A percentile compares a stretch with the other conserved stretches of the same genome.
phyloP scores from a whole-genome alignment of 441 rosid genomes.

The Euphorbia schlechtendalii region DNA sequence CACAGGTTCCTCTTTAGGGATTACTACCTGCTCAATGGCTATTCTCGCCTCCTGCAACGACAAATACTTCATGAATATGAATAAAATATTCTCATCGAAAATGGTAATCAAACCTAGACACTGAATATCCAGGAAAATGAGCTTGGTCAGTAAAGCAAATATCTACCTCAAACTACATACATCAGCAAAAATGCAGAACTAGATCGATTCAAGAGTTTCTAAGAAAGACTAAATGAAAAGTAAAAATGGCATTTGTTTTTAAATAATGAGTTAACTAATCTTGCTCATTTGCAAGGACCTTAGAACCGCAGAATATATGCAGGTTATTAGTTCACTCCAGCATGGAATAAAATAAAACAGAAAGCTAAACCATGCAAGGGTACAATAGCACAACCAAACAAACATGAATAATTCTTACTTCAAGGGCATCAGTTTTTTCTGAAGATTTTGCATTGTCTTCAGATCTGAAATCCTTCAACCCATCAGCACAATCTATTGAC shows the following conservation, averaged over 20 bases:
- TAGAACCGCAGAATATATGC: background rate
- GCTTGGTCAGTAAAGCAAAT: background rate
- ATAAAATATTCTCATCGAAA: no score
- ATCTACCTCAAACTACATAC: no score
- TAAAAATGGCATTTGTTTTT: no score
- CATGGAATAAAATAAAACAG: background rate
- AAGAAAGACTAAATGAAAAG: no score
- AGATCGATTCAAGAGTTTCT: no score
- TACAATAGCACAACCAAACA: background rate
- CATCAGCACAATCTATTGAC: constrained; percentile 43
- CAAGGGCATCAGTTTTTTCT: constrained; percentile 74
- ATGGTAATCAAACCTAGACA: constrained; percentile 2
- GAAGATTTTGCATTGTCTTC: constrained; percentile 40
- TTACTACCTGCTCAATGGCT: constrained; percentile 66
- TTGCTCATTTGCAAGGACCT: background rate
- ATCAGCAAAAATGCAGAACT: no score
- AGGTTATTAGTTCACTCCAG: background rate
- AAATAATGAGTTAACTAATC: no score
- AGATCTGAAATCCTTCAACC: constrained; percentile 39
- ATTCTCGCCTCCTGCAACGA: constrained; percentile 71
- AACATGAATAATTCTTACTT: constrained; percentile 36
- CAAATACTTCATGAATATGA: background rate
- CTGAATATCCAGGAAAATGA: no score
- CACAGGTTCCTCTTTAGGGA: constrained; percentile 54
- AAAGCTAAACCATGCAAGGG: constrained; percentile 3